Evolutionary conservation across 139 green algal species (phyloP).

Genomic region (Picochlorum sp.): DNA sequence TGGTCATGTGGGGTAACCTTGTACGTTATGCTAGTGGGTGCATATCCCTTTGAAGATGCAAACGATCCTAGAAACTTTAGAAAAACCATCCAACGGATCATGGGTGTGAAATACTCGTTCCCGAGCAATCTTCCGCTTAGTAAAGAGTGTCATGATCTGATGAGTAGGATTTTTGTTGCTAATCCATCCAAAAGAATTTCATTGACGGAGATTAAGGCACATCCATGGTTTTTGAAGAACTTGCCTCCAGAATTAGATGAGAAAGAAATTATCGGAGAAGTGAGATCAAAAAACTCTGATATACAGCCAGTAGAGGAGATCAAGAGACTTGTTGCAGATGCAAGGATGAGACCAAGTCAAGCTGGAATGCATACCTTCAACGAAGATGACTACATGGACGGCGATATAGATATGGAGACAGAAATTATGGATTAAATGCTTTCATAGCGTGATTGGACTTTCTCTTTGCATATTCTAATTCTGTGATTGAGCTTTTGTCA

Average conservation of each 20-base stretch:
- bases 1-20: constrained; percentile 97
- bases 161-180: constrained; percentile 75
- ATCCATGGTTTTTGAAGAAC: constrained; percentile 91
- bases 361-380: constrained; percentile 20
- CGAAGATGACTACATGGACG: constrained; percentile 52
- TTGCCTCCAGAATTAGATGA: constrained; percentile 71
- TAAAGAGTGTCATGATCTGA: constrained; percentile 74
- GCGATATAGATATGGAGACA: constrained; percentile 29
- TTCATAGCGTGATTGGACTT: not conserved
- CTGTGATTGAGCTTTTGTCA: too few relatives aligned
- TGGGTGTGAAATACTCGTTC: constrained; percentile 79
- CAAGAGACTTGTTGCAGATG: constrained; percentile 26
- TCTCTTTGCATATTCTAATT: not conserved
- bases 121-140: constrained; percentile 59
- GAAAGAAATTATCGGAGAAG: constrained; percentile 3
- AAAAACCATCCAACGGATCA: constrained; percentile 96
- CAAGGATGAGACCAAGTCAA: constrained; percentile 22
- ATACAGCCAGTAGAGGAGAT: constrained; percentile 44
- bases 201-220: constrained; percentile 68
- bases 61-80: constrained; percentile 89
- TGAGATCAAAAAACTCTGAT: constrained; percentile 7
- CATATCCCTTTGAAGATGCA: constrained; percentile 98
- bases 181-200: constrained; percentile 66
- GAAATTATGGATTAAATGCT: constrained; percentile 27
- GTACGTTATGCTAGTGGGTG: constrained; percentile 96